These are phyloP conservation scores for Gillenia trifoliata DNA, from an alignment of 306 rosid species.

Conservation along the genomic window DNA sequence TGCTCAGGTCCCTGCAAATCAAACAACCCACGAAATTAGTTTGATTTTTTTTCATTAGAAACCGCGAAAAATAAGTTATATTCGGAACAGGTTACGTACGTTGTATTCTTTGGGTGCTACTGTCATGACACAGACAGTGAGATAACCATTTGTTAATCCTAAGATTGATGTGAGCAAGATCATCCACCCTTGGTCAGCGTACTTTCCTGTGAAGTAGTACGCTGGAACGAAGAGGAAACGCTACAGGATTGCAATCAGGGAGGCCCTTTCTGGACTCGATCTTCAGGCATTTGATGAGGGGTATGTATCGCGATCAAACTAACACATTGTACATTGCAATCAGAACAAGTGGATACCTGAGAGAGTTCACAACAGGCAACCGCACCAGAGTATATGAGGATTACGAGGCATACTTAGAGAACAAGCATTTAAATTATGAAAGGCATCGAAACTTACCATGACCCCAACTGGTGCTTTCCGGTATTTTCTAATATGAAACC, in stretches of 20 bases:
- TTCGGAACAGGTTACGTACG: slow-evolving; percentile 26
- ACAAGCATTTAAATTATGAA: background rate
- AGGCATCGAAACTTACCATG: slow-evolving; percentile 44
- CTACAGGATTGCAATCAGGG: slow-evolving; percentile 28
- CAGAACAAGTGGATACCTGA: slow-evolving; percentile 71
- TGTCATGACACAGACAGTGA: slow-evolving; percentile 71
- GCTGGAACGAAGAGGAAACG: slow-evolving; percentile 69
- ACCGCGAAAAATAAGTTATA: background rate
- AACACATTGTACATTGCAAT: slow-evolving; percentile 53
- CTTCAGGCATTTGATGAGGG: slow-evolving; percentile 51
- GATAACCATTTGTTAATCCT: slow-evolving; percentile 81
- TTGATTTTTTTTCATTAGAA: background rate
- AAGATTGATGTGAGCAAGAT: slow-evolving; percentile 59
- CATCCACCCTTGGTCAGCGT: slow-evolving; percentile 86
- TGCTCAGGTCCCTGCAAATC: slow-evolving; percentile 76
- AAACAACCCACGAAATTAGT: background rate
- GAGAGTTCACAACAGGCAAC: slow-evolving; percentile 5
- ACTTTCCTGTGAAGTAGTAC: slow-evolving; percentile 78
- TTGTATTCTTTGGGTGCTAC: slow-evolving; percentile 74
- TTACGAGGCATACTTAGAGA: background rate
- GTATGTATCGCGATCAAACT: slow-evolving; percentile 62
- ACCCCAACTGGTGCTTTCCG: slow-evolving; percentile 66
- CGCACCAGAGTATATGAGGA: background rate
- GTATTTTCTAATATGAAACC: slow-evolving; percentile 88
- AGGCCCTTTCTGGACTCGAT: slow-evolving; percentile 69